Base-by-base conservation (phyloP, 2,329 filamentous ascomycete genomes). In the Seiridium unicorne region DNA sequence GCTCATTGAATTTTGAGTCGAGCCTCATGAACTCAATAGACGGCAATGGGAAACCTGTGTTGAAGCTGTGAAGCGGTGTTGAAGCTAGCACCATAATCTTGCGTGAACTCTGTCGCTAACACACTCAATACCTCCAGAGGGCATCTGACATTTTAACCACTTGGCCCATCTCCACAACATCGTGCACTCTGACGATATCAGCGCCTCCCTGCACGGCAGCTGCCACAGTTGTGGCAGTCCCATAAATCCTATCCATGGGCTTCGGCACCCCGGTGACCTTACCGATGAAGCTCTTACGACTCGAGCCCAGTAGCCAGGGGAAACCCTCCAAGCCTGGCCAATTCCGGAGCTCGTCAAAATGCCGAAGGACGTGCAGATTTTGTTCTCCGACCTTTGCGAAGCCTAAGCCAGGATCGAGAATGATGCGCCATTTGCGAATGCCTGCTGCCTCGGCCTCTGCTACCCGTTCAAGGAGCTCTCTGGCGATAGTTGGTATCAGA, bases 101-200 rank as follows among this genome's bases (percentile, higher is more conserved):
- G 38, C 34, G 38, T 49, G 26, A 18, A 10, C 32, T 5, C 35
- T 10, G 47, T 32, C 11, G 35, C 49, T 5, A 35, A 18, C 10
- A 18, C 10, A 32, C 47, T 55, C n/a, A 77, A 46, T 78, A 77
- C 66, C 91, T 82, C 85, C 91, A 96, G 58, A 97, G 93, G n/a
- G 93, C 93, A 82, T 98, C 94, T 7, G 92, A 87, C 88, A 98
- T 94, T 72, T 84, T 89, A 1, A 87, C 87, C 38, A 97, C 93
- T 75, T 92, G 84, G 46, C 77, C 81, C 94, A 98, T 98, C 79
- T 95, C 91, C 59, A 80, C 76, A 11, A 93, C 90, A 78, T 98
- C 94, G 76, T 99, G 95, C 47, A 99, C 93, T 56, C 95, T 83
- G 51, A 98, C 89, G 61, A 99, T 87, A 78, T 98, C 93, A 32